A percentile compares a stretch with the other conserved stretches of the same genome.
phyloP scores from a whole-genome alignment of 257 asterid genomes.

The Galeopsis tetrahit region DNA sequence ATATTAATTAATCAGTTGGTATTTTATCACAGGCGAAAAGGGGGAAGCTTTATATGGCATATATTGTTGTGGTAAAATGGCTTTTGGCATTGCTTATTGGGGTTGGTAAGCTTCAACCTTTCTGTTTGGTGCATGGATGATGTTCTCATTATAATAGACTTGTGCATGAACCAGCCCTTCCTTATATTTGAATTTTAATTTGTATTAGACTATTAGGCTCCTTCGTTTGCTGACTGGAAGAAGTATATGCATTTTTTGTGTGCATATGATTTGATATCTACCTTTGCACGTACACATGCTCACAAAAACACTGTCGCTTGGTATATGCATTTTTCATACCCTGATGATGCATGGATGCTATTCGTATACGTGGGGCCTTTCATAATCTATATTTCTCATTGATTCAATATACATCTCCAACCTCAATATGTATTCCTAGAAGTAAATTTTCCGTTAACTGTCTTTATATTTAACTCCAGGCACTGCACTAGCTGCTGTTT shows the following conservation, averaged over 20 bases:
- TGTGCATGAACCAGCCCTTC: background rate
- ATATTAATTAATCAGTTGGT: constrained; percentile 35
- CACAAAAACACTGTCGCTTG: background rate
- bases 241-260: background rate
- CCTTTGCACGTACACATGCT: background rate
- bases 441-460: constrained; percentile 27
- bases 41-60: constrained; percentile 84
- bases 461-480: constrained; percentile 55
- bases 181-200: too few species aligned
- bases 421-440: background rate
- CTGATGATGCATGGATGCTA: background rate
- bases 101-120: constrained; percentile 67
- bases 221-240: background rate
- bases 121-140: constrained; percentile 12
- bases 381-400: background rate
- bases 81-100: constrained; percentile 86
- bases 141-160: background rate
- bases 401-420: background rate
- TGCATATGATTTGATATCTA: background rate
- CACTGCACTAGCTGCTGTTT: constrained; percentile 95
- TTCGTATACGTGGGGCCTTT: background rate
- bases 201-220: background rate
- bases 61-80: constrained; percentile 86
- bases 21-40: constrained; percentile 66
- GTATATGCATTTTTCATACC: background rate